Evolutionary conservation across 257 asterid genomes (phyloP).

Genomic region (Salvia hispanica): DNA sequence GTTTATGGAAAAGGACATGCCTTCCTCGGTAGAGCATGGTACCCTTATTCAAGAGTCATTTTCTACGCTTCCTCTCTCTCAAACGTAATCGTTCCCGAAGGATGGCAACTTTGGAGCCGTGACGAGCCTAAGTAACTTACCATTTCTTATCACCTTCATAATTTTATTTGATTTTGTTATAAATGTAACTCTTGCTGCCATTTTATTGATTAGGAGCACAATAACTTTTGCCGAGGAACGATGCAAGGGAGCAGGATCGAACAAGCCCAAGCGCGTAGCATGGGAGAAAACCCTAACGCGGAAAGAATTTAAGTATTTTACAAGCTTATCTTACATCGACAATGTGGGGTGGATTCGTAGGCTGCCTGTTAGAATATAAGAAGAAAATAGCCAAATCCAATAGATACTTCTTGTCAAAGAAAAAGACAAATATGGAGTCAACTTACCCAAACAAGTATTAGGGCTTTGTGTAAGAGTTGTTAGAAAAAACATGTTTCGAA

Average conservation of each 20-base stretch:
- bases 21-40: conserved; percentile 71
- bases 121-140: conserved; percentile 43
- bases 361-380: conserved; percentile 30
- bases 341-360: conserved; percentile 45
- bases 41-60: conserved; percentile 62
- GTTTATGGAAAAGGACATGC: conserved; percentile 45
- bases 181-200: not conserved
- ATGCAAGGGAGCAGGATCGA: conserved; percentile 52
- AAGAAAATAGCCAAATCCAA: too few relatives aligned
- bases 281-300: conserved; percentile 46
- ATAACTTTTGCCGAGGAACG: conserved; percentile 46
- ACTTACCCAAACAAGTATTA: too few relatives aligned
- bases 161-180: not conserved
- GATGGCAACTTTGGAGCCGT: conserved; percentile 58
- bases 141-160: not conserved
- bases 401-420: too few relatives aligned
- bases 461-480: too few relatives aligned
- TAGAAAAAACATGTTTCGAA: too few relatives aligned
- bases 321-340: conserved; percentile 44
- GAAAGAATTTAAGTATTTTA: conserved; percentile 25
- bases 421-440: too few relatives aligned
- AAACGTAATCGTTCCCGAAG: conserved; percentile 49
- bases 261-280: conserved; percentile 36
- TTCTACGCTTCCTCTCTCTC: conserved; percentile 51
- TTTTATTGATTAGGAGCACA: not conserved